Base-by-base conservation (phyloP, 2,329 filamentous ascomycete genomes). In the Arthrobotrys iridis region DNA sequence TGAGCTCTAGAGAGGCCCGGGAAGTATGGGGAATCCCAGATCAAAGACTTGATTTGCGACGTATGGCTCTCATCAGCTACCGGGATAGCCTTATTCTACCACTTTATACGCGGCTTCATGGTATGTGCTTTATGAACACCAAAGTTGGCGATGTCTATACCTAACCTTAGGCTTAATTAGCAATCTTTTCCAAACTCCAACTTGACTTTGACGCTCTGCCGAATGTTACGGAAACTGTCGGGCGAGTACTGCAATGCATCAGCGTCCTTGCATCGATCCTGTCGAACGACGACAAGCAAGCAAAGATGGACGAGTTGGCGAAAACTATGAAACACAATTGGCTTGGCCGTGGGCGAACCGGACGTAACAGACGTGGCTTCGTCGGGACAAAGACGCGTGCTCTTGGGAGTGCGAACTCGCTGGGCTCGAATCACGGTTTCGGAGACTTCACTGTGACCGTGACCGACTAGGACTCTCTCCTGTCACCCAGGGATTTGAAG, bases 261-360 rank as follows among this genome's bases (percentile, higher is more conserved):
- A 94, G 91, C 81, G 93, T 99, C 5, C 85, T 99, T 20, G 91
- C 92, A 2, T 90, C 89, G 76, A 87, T 96, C 10, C 90, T 88
- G 80, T 88, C 86, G 0, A 87, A 87, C 7, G 92, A 96, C 77
- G 88, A 90, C 37, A 86, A 88, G 0, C 92, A 94, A 80, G 87
- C 86, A 67, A 92, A 90, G 82, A 91, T 98, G 80, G 91, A 94
- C 76, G 88, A 93, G 80, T 84, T 99, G 77, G 93, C 91, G 68
- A 90, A 92, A 80, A 89, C 95, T 79, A 84, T 99, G 76, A 99
- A 98, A 83, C 88, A 97, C 79, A 99, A 99, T 82, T 99, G 95
- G 95, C 86, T 99, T 0, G 94, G 94, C 0, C 86, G 95, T 50
- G 94, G 94, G 0, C 85, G 95, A 35, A 98, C 93, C 2, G 95